Conservation (phyloP, 345 rosid genomes). For the Stellera chamaejasme region DNA sequence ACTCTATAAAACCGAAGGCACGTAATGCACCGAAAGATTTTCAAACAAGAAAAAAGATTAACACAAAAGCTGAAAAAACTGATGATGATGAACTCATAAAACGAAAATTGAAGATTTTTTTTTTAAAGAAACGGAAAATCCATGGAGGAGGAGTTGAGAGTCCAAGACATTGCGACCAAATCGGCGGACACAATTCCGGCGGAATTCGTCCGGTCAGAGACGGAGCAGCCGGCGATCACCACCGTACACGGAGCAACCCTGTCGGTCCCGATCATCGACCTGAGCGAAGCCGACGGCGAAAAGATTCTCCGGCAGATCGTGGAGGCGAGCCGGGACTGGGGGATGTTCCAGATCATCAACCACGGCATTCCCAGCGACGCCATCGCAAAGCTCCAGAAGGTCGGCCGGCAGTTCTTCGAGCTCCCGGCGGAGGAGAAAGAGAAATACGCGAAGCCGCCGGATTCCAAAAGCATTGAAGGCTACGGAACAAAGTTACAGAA, state of each 20-base stretch:
- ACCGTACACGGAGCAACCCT: slow-evolving; percentile 44
- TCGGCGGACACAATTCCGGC: slow-evolving; percentile 43
- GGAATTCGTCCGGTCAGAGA: slow-evolving; percentile 54
- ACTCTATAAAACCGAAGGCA: too few relatives aligned
- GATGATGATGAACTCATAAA: too few relatives aligned
- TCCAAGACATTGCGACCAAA: slow-evolving; percentile 39
- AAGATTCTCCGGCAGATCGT: slow-evolving; percentile 18
- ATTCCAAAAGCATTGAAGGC: slow-evolving; percentile 40
- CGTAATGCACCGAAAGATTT: too few relatives aligned
- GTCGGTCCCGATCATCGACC: slow-evolving; percentile 38
- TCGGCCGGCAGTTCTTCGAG: slow-evolving; percentile 61
- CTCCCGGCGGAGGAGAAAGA: slow-evolving; percentile 61
- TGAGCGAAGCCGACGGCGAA: slow-evolving; percentile 27
- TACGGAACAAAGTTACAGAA: slow-evolving; percentile 58
- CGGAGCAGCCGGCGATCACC: slow-evolving; percentile 66
- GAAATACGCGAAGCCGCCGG: slow-evolving; percentile 39
- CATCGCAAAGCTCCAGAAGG: slow-evolving; percentile 38
- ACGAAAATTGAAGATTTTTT: too few relatives aligned
- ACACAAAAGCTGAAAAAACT: too few relatives aligned
- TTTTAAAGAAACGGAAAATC: too few relatives aligned
- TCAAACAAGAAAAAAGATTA: too few relatives aligned
- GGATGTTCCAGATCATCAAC: slow-evolving; percentile 55
- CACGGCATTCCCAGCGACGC: slow-evolving; percentile 46
- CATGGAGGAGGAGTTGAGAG: slow-evolving; percentile 31
- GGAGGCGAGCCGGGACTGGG: slow-evolving; percentile 50